Base-by-base conservation (phyloP, 352 stramenopile genomes). In the Phytophthora megakarya region DNA sequence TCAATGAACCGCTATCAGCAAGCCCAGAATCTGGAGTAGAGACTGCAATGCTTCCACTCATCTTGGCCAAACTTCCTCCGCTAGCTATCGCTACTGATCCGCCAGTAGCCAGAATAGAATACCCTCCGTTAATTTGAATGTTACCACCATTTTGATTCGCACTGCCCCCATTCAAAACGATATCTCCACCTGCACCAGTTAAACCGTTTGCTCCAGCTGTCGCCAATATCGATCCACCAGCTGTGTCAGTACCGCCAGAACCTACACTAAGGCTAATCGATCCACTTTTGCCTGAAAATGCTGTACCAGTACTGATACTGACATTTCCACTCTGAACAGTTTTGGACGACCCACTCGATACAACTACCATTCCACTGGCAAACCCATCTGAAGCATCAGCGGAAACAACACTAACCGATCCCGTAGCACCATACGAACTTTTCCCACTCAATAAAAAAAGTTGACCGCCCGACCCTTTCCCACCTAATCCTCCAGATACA, bases 331-430 rank as follows among this genome's bases (percentile, higher is more conserved):
- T 70, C 25, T 64, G 51, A 35, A 59, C 60, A 30, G 37, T 58
- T 53, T 63, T 62, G 32, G 72, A 76, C 10, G n/a, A 12, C 6
- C 72, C 69, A 15, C 64, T 73, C 2, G 65, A 67, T 11, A 80
- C 25, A 10, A 16, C 51, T 15, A 77, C 38, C 8, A 54, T 62
- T 12, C 72, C 72, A 40, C 72, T 80, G 15, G 51, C 38, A 26
- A 57, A 52, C 5, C 46, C 33, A 25, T 64, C 47, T 16, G 25
- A 39, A 7, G 56, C 49, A 51, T 52, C 30, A 25, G 49, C 52
- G 5, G 40, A 51, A 0, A 23, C 21, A 19, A 78, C n/a, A 11
- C 13, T 19, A 30, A 73, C 35, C 10, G 66, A 61, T 1, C 68
- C 68, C 33, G 39, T 73, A 7, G 37, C 30, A 25, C 39, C 43